Evolutionary conservation across 75 land plant genomes (phyloP).

Genomic region (Selaginella moellendorffii): DNA sequence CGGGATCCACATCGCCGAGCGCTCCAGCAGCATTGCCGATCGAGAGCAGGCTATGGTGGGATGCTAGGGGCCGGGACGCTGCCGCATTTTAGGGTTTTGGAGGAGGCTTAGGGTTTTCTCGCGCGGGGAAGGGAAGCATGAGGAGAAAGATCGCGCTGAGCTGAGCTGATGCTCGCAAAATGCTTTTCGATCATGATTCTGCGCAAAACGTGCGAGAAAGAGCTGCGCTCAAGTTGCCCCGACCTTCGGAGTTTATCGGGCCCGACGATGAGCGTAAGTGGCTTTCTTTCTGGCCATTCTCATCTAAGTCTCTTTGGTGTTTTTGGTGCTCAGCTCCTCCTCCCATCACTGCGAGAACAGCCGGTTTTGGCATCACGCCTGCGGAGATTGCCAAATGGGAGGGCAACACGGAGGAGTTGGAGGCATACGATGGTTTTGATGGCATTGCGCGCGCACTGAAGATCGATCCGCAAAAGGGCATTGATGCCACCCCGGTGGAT

Average conservation of each 20-base stretch:
- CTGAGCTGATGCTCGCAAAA: not conserved
- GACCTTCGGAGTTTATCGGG: not conserved
- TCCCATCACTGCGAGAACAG: not conserved
- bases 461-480: constrained; percentile 26
- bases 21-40: too few relatives aligned
- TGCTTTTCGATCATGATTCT: constrained; percentile 13
- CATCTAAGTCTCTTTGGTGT: not conserved
- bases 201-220: not conserved
- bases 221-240: not conserved
- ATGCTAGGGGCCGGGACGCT: not conserved
- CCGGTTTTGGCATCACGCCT: constrained; percentile 17
- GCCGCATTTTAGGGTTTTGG: not conserved
- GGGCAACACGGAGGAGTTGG: constrained; percentile 12
- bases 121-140: too few relatives aligned
- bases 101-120: constrained; percentile 1
- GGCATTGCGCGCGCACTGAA: constrained; percentile 18
- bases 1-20: too few relatives aligned
- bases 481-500: constrained; percentile 20
- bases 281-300: not conserved
- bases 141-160: not conserved
- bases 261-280: not conserved
- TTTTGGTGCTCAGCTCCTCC: not conserved
- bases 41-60: not conserved
- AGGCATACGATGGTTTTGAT: constrained; percentile 11
- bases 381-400: constrained; percentile 25